Evolutionary conservation across 257 asterid genomes (phyloP), one percentile per base, ranked within the genome.

Genomic region (Nicotiana sylvestris): DNA sequence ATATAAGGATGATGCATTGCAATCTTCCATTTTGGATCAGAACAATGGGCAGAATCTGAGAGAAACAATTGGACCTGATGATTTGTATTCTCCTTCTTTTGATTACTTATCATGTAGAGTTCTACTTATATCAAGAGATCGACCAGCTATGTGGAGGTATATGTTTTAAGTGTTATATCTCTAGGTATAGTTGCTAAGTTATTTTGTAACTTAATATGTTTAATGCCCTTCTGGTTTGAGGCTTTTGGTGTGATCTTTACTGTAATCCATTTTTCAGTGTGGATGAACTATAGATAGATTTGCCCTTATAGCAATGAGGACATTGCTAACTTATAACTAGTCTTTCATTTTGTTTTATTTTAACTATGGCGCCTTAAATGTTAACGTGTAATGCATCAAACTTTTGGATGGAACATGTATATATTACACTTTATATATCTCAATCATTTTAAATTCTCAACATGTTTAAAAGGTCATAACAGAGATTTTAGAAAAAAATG

Each of bases 71-170:
- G 98, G 98, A 30, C 95, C 96, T 30, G 91, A 91, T 66, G 92
- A 96, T 84, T 87, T 94, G 94, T 90, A 87, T 74, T 85, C 83
- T 12, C 99, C 98, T 18, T 92, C 98, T 4, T 96, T 96, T 11
- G 99, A 96, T 81, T 96, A 92, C 83, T 83, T 83, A 80, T 78
- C 91, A 56, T 90, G 97, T 1, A 88, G 95, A 80, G 92, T 90
- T 85, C 97, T 96, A 27, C 89, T 96, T 53, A 86, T 94, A 65
- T 94, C 99, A 0, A 89, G 92, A 81, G 99, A 96, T 76, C 96
- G 99, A 1, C 97, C 98, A 0, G 99, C 98, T 57, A 82, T 64
- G 65, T 96, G 98, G 95, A 92, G 93, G 90, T 90, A 91, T 86
- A 78, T 94, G 60, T 81, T 87, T 35, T 89, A 87, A 82, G 68